A percentile compares a stretch with the other conserved stretches of the same genome.
phyloP scores from a whole-genome alignment of 2,329 filamentous ascomycete species.

The Pseudonectria buxi region DNA sequence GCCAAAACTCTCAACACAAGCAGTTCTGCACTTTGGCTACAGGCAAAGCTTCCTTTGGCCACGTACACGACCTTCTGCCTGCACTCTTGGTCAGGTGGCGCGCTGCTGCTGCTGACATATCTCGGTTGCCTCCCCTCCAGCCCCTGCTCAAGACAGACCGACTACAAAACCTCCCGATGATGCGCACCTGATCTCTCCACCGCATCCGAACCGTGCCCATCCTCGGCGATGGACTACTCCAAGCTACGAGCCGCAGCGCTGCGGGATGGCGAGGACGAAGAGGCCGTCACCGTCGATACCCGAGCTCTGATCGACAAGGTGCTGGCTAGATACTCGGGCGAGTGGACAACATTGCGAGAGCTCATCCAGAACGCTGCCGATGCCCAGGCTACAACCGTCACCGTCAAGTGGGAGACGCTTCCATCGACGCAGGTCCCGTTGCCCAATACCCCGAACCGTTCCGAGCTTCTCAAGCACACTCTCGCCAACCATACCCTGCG shows the following conservation, averaged over 20 bases:
- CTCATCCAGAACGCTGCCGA: slow-evolving; percentile 98
- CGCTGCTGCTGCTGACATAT: no score
- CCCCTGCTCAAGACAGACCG: no score
- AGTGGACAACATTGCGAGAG: slow-evolving; percentile 86
- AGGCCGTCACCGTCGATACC: slow-evolving; percentile 96
- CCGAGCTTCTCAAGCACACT: slow-evolving; percentile 72
- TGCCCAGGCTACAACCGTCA: slow-evolving; percentile 82
- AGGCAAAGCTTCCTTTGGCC: no score
- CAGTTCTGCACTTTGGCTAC: no score
- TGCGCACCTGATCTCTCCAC: slow-evolving; percentile 11
- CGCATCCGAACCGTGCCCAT: background rate
- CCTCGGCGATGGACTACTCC: slow-evolving; percentile 57
- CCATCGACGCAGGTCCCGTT: slow-evolving; percentile 76
- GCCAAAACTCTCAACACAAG: no score
- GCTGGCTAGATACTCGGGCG: slow-evolving; percentile 88
- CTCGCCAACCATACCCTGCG: slow-evolving; percentile 80
- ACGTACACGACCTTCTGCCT: no score
- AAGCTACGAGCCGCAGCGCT: slow-evolving; percentile 82
- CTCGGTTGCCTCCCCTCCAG: no score
- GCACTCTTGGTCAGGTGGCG: no score
- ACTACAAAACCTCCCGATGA: background rate
- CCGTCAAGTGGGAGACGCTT: slow-evolving; percentile 84
- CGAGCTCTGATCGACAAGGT: slow-evolving; percentile 97
- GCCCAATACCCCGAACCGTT: slow-evolving; percentile 55
- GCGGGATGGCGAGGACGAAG: slow-evolving; percentile 80